Evolutionary conservation across 768 basidiomycete species (phyloP).

Genomic region (Epithele typhae): DNA sequence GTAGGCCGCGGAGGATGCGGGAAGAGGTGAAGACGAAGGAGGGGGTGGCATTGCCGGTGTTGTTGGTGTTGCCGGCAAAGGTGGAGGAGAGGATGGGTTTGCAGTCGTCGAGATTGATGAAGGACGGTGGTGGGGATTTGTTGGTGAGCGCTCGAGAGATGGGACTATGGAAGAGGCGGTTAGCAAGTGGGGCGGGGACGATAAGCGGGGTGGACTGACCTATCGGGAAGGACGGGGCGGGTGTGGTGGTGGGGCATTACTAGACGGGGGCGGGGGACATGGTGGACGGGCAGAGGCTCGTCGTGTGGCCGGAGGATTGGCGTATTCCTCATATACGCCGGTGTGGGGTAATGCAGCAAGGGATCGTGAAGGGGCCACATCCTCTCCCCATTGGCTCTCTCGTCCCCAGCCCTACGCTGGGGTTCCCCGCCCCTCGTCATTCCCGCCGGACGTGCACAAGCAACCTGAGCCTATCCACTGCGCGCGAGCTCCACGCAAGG

Average conservation of each 20-base stretch:
- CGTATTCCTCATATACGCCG: not conserved
- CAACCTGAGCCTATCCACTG: too few relatives aligned
- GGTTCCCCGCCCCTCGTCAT: too few relatives aligned
- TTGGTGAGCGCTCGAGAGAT: conserved; percentile 1
- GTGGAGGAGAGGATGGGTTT: conserved; percentile 17
- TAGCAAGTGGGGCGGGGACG: not conserved
- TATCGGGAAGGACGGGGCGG: not conserved
- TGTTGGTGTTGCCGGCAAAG: conserved; percentile 14
- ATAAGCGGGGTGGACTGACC: not conserved
- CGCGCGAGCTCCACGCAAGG: too few relatives aligned
- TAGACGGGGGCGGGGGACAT: conserved; percentile 2
- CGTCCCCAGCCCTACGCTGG: too few relatives aligned
- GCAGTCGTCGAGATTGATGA: conserved; percentile 24
- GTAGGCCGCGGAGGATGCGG: conserved; percentile 21
- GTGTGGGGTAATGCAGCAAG: conserved; percentile 7
- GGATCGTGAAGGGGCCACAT: conserved; percentile 5
- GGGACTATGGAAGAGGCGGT: not conserved
- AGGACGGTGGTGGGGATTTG: conserved; percentile 19
- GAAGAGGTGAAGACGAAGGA: conserved; percentile 29
- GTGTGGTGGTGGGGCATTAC: conserved; percentile 4
- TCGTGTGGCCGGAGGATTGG: too few relatives aligned
- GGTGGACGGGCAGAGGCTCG: too few relatives aligned
- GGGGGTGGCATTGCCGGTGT: conserved; percentile 9
- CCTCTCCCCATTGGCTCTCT: too few relatives aligned
- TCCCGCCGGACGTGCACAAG: too few relatives aligned